These are phyloP conservation scores for Somion occarium DNA, from an alignment of 1,284 basidiomycete species.

Conservation along the genomic window DNA sequence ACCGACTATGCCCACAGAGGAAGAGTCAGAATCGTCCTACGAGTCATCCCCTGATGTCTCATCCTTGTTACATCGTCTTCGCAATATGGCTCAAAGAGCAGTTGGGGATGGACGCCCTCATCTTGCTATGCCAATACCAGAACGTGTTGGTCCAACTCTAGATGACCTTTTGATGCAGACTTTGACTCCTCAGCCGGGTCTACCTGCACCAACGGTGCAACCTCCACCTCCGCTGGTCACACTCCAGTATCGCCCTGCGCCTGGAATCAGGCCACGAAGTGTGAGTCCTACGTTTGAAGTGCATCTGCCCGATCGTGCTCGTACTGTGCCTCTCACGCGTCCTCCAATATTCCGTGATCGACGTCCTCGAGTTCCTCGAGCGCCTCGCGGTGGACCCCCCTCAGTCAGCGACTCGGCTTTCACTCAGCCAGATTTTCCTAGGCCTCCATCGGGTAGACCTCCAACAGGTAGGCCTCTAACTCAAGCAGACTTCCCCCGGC, in stretches of 20 bases:
- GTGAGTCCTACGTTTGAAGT: slow-evolving; percentile 34
- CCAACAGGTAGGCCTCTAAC: neutral
- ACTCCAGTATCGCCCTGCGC: slow-evolving; percentile 48
- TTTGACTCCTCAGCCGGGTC: slow-evolving; percentile 35
- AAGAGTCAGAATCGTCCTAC: slow-evolving; percentile 15
- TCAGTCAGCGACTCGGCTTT: neutral
- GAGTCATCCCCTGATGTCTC: slow-evolving; percentile 14
- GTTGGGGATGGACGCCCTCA: slow-evolving; percentile 18
- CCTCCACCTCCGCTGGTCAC: slow-evolving; percentile 50
- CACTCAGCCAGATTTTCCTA: neutral
- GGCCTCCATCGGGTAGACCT: neutral
- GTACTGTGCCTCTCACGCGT: slow-evolving; percentile 21
- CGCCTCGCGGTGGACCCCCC: slow-evolving; percentile 6
- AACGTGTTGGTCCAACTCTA: slow-evolving; percentile 42
- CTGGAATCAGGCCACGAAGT: slow-evolving; percentile 37
- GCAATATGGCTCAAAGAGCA: slow-evolving; percentile 5
- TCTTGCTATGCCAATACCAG: slow-evolving; percentile 38
- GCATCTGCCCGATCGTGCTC: slow-evolving; percentile 23
- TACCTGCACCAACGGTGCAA: slow-evolving; percentile 35
- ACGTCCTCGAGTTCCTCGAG: slow-evolving; percentile 4
- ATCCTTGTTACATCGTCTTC: slow-evolving; percentile 17
- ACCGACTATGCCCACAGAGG: slow-evolving; percentile 11
- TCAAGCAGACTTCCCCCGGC: neutral
- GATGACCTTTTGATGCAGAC: slow-evolving; percentile 57
- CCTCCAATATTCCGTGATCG: neutral